Percentiles rank a stretch among this genome's conserved stretches.
Evolutionary conservation across 2,329 filamentous ascomycete species (phyloP).

Genomic region (Fusarium verrucosum): DNA sequence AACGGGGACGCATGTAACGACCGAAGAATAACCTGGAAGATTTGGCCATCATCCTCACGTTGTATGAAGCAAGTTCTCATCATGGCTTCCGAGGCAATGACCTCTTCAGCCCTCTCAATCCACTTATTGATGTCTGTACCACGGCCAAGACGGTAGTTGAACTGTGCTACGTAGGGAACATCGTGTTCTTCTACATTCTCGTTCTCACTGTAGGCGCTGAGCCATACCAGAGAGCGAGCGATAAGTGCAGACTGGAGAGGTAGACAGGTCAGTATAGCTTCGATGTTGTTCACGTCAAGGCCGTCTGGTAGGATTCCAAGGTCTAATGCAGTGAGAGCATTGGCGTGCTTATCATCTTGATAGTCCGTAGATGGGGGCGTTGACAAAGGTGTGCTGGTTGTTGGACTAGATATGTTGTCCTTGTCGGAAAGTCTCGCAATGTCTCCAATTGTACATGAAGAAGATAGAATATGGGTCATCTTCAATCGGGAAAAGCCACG

Average conservation of each 20-base stretch:
- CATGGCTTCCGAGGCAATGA: constrained; percentile 10
- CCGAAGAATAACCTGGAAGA: constrained; percentile 18
- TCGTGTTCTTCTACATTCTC: not conserved
- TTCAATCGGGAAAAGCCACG: constrained; percentile 8
- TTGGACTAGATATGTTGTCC: fast-evolving
- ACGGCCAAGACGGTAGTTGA: constrained; percentile 4
- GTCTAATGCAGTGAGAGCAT: not conserved
- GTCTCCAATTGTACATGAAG: not conserved
- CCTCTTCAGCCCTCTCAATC: not conserved
- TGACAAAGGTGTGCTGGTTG: not conserved
- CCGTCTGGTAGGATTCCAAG: not conserved
- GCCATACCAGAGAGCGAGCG: constrained; percentile 11
- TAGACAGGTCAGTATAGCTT: constrained; percentile 12
- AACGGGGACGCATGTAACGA: not conserved
- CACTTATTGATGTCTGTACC: constrained; percentile 6
- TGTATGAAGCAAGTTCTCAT: constrained; percentile 23
- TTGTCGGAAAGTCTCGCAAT: not conserved
- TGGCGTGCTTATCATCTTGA: too few species aligned
- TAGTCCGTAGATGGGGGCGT: not conserved
- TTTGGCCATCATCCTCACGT: constrained; percentile 11
- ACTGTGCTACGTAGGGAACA: constrained; percentile 23
- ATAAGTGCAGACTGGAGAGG: constrained; percentile 25
- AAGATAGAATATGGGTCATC: constrained; percentile 1
- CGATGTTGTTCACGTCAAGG: not conserved
- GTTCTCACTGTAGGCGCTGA: not conserved